Conservation (phyloP, 805 yeast species). For the Cyberlindnera euphorbiiphila region DNA sequence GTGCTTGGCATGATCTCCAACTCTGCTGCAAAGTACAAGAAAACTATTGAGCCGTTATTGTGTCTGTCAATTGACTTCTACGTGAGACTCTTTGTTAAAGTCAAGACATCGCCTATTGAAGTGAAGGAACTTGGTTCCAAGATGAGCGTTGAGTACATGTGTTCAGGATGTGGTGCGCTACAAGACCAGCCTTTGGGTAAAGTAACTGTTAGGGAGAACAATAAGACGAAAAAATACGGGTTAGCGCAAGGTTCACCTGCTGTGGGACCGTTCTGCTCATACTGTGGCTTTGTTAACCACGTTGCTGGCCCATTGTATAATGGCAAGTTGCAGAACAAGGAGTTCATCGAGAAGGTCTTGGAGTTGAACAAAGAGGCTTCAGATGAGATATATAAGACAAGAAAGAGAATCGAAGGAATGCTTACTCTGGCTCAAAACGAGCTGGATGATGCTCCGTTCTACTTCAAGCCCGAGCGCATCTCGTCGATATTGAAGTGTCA, state of each 20-base stretch:
- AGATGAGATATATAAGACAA: slow-evolving; percentile 65
- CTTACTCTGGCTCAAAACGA: slow-evolving; percentile 77
- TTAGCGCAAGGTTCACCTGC: slow-evolving; percentile 60
- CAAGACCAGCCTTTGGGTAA: slow-evolving; percentile 75
- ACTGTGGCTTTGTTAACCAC: slow-evolving; percentile 68
- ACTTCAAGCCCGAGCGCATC: slow-evolving; percentile 73
- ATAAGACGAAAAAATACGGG: slow-evolving; percentile 49
- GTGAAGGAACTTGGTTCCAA: slow-evolving; percentile 78
- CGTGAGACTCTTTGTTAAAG: slow-evolving; percentile 79
- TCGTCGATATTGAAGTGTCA: slow-evolving; percentile 76
- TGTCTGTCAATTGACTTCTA: slow-evolving; percentile 89
- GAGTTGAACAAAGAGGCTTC: slow-evolving; percentile 48
- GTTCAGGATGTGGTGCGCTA: slow-evolving; percentile 82
- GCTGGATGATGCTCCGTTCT: slow-evolving; percentile 62
- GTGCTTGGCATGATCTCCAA: slow-evolving; percentile 72
- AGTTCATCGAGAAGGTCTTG: slow-evolving; percentile 63
- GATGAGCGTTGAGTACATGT: slow-evolving; percentile 74
- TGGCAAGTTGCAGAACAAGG: slow-evolving; percentile 66
- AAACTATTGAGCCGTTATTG: slow-evolving; percentile 80
- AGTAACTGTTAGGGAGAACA: slow-evolving; percentile 38
- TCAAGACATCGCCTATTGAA: slow-evolving; percentile 69
- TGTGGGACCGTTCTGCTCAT: slow-evolving; percentile 55
- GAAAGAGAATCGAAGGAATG: slow-evolving; percentile 89
- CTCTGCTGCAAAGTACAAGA: slow-evolving; percentile 87
- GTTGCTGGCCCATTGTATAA: slow-evolving; percentile 98